Evolutionary conservation across 1,139 yeast species (phyloP).

Genomic region (Kurtzmaniella quercitrusa): DNA sequence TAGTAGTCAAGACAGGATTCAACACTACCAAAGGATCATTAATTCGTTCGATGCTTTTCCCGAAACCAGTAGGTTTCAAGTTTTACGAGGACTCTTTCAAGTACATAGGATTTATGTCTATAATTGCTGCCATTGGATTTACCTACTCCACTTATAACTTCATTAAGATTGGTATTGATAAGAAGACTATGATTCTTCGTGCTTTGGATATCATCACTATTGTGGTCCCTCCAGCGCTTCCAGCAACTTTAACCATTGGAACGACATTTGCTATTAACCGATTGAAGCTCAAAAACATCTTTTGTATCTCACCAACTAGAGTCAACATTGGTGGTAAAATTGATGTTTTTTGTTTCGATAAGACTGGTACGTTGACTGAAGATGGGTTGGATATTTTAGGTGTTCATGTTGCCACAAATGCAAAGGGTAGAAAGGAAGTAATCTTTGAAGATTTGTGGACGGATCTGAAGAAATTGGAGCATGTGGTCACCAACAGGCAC

Average conservation of each 20-base stretch:
- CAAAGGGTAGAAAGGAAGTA: conserved; percentile 47
- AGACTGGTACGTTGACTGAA: conserved; percentile 95
- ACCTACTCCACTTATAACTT: conserved; percentile 79
- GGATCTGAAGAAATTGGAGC: conserved; percentile 21
- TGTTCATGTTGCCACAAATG: conserved; percentile 59
- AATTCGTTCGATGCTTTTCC: conserved; percentile 92
- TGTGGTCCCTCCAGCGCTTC: conserved; percentile 97
- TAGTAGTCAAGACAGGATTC: conserved; percentile 88
- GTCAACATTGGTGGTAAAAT: conserved; percentile 93
- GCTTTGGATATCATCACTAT: conserved; percentile 93
- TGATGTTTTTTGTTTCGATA: conserved; percentile 89
- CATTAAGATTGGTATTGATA: conserved; percentile 67
- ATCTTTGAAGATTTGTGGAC: conserved; percentile 45
- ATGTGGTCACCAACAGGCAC: conserved; percentile 9
- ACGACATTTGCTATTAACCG: conserved; percentile 86
- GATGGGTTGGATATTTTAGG: conserved; percentile 95
- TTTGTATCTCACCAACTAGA: conserved; percentile 89
- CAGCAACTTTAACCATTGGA: conserved; percentile 95
- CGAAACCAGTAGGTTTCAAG: conserved; percentile 90
- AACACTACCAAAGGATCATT: conserved; percentile 95
- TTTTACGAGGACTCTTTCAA: conserved; percentile 92
- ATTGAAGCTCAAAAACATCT: conserved; percentile 56
- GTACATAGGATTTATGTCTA: conserved; percentile 90
- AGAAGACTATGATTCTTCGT: conserved; percentile 68
- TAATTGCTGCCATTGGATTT: conserved; percentile 83